These are phyloP conservation scores for Linaria vulgaris DNA, from an alignment of 257 asterid species.

Conservation along the genomic window DNA sequence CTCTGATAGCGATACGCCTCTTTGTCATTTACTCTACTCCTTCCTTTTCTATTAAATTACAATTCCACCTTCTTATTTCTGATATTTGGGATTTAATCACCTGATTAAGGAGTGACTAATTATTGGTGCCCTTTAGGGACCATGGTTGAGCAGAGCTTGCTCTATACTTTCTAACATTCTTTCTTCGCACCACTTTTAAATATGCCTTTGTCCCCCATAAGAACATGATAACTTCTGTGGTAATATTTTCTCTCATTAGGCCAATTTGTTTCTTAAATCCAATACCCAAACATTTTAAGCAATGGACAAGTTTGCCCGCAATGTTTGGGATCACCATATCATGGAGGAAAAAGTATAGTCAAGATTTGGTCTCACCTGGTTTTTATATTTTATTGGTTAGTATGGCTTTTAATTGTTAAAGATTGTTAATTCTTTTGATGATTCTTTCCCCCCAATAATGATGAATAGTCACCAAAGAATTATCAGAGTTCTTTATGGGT, in stretches of 20 bases:
- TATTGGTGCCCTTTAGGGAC: conserved; percentile 13
- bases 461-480: too few relatives aligned
- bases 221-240: background rate
- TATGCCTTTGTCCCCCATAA: conserved; percentile 26
- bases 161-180: conserved; percentile 24
- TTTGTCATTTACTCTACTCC: conserved; percentile 25
- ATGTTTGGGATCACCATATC: too few relatives aligned
- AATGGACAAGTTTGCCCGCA: background rate
- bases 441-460: too few relatives aligned
- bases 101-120: background rate
- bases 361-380: background rate
- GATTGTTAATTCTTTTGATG: too few relatives aligned
- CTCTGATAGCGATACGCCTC: conserved; percentile 36
- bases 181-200: conserved; percentile 20
- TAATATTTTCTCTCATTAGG: background rate
- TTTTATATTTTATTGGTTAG: too few relatives aligned
- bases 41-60: conserved; percentile 36
- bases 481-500: too few relatives aligned
- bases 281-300: background rate
- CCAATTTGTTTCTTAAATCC: background rate
- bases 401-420: too few relatives aligned
- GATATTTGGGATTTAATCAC: background rate
- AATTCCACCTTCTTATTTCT: conserved; percentile 17
- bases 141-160: conserved; percentile 13
- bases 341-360: background rate